Evolutionary conservation across 495 filamentous ascomycete genomes (phyloP).

Genomic region (Hyaloscypha finlandica): DNA sequence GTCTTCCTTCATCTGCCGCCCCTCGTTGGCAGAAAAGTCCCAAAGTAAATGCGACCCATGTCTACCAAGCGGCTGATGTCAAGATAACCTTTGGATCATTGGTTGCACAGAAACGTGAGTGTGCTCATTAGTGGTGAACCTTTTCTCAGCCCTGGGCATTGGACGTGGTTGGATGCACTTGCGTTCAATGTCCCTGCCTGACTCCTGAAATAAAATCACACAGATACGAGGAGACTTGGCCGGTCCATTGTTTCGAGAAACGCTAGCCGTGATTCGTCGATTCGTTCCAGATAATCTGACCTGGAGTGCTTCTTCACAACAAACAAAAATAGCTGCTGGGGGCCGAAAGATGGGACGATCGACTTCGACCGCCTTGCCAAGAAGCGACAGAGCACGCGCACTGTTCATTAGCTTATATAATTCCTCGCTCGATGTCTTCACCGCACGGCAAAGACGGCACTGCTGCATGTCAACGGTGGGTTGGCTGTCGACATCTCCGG

Average conservation of each 20-base stretch:
- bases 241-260: not conserved
- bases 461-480: not conserved
- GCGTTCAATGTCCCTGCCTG: not conserved
- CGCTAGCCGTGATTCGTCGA: not conserved
- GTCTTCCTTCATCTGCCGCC: not conserved
- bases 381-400: not conserved
- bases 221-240: not conserved
- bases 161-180: not conserved
- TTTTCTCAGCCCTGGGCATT: not conserved
- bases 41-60: not conserved
- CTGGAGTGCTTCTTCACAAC: not conserved
- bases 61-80: not conserved
- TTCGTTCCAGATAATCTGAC: not conserved
- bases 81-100: slow-evolving; percentile 3
- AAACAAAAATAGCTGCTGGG: not conserved
- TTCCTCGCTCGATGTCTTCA: not conserved
- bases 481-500: not conserved
- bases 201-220: not conserved
- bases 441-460: not conserved
- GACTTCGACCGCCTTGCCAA: not conserved
- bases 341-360: not conserved
- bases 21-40: not conserved
- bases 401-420: not conserved
- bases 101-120: not conserved
- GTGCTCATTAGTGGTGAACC: not conserved